Evolutionary conservation across 495 filamentous ascomycete species (phyloP), one percentile per base, ranked within the genome.

Genomic region (Xylaria intraflava): DNA sequence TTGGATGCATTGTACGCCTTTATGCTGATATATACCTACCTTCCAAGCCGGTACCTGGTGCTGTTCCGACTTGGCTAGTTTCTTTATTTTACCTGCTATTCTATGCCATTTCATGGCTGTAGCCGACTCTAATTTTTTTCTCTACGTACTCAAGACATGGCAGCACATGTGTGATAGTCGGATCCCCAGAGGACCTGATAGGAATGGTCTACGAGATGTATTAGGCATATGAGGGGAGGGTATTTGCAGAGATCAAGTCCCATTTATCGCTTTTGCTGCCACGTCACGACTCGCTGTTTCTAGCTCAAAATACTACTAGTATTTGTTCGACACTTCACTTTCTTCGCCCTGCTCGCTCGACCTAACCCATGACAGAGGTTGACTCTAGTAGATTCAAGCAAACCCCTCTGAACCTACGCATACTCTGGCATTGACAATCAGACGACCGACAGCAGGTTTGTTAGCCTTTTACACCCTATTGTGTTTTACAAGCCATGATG

Each of bases 71-170:
- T 33, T 45, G 52, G 43, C 45, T 42, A 45, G 52, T 24, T 48
- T 48, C 45, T 48, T 24, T 55, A 26, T 36, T 38, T 49, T 55
- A 36, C 43, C 38, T 55, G 20, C 45, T 55, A 16, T 35, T 46
- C 38, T 35, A 24, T 54, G 44, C 52, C 38, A 49, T 35, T 19
- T 27, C 19, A 22, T 55, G 51, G 42, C 51, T 36, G 20, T 41
- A 55, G 50, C 30, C 26, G 52, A 55, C 52, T 42, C 31, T 55
- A 55, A 55, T 49, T 43, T 49, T 31, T 49, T 36, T 49, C 16
- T n/a, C 17, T 36, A 33, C 29, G 27, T 24, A 54, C 38, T 53
- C 31, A n/a, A 26, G 23, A 39, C 30, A 31, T 46, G 17, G 20
- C 24, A 43, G 35, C 36, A 55, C 29, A 10, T 53, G 23, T 16